These are phyloP conservation scores for Bocquillonia castaneifolia DNA, from an alignment of 441 rosid species.

Conservation along the genomic window DNA sequence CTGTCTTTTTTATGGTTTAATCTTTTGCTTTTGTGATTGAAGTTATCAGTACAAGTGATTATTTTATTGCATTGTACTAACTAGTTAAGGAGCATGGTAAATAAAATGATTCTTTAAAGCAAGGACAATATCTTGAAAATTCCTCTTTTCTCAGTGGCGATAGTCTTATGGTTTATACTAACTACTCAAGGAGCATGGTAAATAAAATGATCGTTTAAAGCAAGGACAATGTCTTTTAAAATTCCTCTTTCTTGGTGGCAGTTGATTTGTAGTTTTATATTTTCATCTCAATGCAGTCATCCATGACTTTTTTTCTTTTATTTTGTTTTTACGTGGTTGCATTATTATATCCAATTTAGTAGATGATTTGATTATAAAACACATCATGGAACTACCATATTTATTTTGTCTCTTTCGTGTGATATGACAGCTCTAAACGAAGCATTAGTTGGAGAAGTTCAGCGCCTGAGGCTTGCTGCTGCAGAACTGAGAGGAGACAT, in stretches of 20 bases:
- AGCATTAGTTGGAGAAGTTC: constrained; percentile 75
- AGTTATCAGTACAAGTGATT: background rate
- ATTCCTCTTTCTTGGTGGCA: no score
- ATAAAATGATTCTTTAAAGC: background rate
- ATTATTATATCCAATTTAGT: background rate
- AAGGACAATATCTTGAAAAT: no score
- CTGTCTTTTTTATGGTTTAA: no score
- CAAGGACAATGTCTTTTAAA: no score
- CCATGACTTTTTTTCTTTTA: background rate
- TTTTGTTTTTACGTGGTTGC: background rate
- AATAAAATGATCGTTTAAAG: no score
- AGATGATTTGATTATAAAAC: background rate
- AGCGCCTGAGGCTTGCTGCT: constrained; percentile 56
- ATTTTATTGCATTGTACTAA: background rate
- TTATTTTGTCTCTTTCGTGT: background rate
- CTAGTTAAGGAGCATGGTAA: background rate
- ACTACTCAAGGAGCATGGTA: no score
- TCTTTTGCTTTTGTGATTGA: background rate
- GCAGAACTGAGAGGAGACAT: constrained; percentile 46
- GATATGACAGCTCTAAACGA: constrained; percentile 66
- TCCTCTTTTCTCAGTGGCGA: no score
- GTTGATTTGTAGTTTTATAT: no score
- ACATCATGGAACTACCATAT: background rate
- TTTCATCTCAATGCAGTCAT: background rate
- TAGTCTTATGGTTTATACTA: no score